These are phyloP conservation scores for Aspergillus bombycis DNA, from an alignment of 2,329 filamentous ascomycete genomes.

Conservation along the genomic window DNA sequence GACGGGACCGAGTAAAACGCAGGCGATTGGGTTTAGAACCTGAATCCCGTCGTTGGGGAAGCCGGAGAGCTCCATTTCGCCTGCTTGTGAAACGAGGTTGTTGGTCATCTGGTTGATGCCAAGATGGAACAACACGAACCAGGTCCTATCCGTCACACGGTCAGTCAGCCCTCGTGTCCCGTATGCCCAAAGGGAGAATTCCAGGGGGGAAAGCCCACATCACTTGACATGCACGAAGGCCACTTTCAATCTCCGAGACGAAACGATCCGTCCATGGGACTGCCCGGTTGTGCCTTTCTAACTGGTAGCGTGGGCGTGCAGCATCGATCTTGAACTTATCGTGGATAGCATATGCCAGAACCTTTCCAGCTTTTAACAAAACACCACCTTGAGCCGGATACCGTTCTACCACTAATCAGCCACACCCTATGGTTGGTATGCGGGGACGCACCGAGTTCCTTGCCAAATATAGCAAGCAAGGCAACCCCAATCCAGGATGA, in stretches of 20 bases:
- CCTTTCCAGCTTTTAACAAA: conserved; percentile 3
- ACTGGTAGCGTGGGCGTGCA: conserved; percentile 1
- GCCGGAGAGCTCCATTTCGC: neutral
- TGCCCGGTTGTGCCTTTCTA: neutral
- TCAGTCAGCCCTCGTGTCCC: neutral
- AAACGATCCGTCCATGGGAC: conserved; percentile 8
- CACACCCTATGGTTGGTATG: conserved; percentile 1
- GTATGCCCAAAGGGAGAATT: neutral
- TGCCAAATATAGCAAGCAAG: conserved; percentile 2
- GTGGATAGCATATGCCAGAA: neutral
- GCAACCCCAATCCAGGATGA: neutral
- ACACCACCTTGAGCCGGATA: neutral
- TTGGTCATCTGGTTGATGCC: conserved; percentile 9
- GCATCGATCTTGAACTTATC: conserved; percentile 2
- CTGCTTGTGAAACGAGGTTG: conserved; percentile 7
- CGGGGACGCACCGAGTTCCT: neutral
- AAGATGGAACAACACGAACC: conserved; percentile 4
- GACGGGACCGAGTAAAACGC: conserved; percentile 7
- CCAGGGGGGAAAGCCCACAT: neutral
- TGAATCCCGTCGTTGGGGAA: conserved; percentile 6
- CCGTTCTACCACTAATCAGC: neutral
- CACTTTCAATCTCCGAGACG: neutral
- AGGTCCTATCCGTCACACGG: conserved; percentile 6
- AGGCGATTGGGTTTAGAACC: conserved; percentile 8
- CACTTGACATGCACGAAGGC: conserved; percentile 6